phyloP scores from a whole-genome alignment of 2,329 filamentous ascomycete species.

The Nothomitra cinnamomea region DNA sequence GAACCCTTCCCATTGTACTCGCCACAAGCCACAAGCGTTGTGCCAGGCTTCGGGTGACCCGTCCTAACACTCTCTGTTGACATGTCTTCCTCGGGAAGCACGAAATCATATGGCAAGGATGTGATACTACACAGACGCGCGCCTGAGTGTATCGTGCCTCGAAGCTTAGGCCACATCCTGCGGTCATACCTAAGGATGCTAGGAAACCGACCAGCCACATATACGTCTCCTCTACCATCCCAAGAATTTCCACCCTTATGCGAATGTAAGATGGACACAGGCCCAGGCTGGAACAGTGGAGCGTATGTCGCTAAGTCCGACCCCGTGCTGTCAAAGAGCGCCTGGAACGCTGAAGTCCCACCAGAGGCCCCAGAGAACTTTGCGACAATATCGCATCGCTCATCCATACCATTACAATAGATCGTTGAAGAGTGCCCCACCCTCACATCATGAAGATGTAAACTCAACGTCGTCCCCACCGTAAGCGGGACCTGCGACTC shows the following conservation, averaged over 20 bases:
- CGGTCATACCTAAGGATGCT: conserved; percentile 81
- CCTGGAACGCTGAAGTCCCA: conserved; percentile 15
- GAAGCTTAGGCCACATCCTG: conserved; percentile 63
- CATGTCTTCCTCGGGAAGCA: conserved; percentile 22
- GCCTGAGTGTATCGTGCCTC: conserved; percentile 68
- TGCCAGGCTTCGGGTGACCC: conserved; percentile 35
- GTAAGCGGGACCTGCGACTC: conserved; percentile 54
- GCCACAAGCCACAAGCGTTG: conserved; percentile 65
- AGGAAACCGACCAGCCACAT: conserved; percentile 76
- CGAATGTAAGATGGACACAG: conserved; percentile 67
- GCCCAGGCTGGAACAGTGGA: conserved; percentile 61
- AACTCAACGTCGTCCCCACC: conserved; percentile 62
- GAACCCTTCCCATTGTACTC: conserved; percentile 87
- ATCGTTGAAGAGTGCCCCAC: conserved; percentile 13
- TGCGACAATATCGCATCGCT: conserved; percentile 5
- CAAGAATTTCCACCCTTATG: conserved; percentile 35
- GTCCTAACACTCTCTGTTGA: conserved; percentile 35
- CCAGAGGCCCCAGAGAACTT: conserved; percentile 13
- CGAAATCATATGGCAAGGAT: conserved; percentile 41
- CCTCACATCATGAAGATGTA: conserved; percentile 71
- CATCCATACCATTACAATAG: conserved; percentile 15
- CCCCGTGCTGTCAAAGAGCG: conserved; percentile 15
- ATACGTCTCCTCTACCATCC: conserved; percentile 59
- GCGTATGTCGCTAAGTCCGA: conserved; percentile 34
- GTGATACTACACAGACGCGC: conserved; percentile 59